These are phyloP conservation scores for Nitzschia sp. DNA, from an alignment of 108 stramenopile species.

Conservation along the genomic window DNA sequence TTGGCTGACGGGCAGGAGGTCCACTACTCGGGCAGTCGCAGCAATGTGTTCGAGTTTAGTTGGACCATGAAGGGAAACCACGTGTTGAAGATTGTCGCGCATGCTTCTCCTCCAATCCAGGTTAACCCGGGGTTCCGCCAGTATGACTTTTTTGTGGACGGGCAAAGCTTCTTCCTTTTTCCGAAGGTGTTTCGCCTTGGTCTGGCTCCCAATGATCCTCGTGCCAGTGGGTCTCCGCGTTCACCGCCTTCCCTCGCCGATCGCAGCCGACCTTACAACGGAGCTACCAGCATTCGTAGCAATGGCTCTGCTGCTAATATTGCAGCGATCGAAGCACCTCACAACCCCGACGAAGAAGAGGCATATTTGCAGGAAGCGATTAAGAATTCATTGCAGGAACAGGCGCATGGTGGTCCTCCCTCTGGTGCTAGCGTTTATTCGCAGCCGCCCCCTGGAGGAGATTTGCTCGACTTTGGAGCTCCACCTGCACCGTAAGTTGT, in stretches of 20 bases:
- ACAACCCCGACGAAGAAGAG: constrained; percentile 86
- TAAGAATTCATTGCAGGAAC: constrained; percentile 63
- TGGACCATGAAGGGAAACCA: constrained; percentile 90
- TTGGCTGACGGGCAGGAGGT: constrained; percentile 82
- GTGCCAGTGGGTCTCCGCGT: constrained; percentile 25
- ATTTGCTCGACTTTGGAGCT: constrained; percentile 67
- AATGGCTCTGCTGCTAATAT: constrained; percentile 31
- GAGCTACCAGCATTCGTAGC: not conserved
- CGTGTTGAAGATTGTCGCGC: constrained; percentile 85
- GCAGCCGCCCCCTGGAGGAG: constrained; percentile 21
- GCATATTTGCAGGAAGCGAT: constrained; percentile 85
- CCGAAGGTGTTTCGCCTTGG: constrained; percentile 89
- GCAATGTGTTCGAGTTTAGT: constrained; percentile 75
- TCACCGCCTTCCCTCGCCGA: constrained; percentile 11
- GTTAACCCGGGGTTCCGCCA: constrained; percentile 83
- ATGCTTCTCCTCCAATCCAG: constrained; percentile 79
- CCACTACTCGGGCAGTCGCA: constrained; percentile 66
- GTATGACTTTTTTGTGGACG: constrained; percentile 92
- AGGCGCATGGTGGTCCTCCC: not conserved
- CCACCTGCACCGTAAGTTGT: constrained; percentile 24
- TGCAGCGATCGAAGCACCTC: constrained; percentile 76
- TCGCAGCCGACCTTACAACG: constrained; percentile 10
- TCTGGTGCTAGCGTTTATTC: constrained; percentile 12
- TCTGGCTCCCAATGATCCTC: constrained; percentile 44
- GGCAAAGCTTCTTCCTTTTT: constrained; percentile 82